Base-by-base conservation (phyloP, 2,329 filamentous ascomycete species). In the Fusarium liriodendri region DNA sequence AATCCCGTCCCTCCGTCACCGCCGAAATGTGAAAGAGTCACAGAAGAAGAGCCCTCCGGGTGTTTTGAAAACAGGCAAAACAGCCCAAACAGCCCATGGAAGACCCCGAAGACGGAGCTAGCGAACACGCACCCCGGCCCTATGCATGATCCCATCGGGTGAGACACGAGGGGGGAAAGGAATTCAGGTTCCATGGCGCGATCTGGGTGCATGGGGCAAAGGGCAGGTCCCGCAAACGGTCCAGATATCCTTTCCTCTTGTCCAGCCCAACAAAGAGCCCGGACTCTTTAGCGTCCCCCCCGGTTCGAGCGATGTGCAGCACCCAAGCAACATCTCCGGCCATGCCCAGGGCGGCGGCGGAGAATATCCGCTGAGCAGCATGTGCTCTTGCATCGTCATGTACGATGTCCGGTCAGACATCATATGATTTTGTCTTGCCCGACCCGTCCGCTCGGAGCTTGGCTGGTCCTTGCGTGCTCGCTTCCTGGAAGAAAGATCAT, bases 81-180 rank as follows among this genome's bases (percentile, higher is more conserved):
- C 71, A 71, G 62, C 66, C 58, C 71, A 59, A 45, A 73, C 71
- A 71, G 62, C 66, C 58, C 71, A 73, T 71, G 47, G 47, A 25
- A 42, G 62, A 52, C 65, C 66, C 47, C 54, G 66, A 62, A 62
- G 59, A 37, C 59, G 59, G 59, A 60, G 38, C 71, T 71, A 71
- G 71, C 38, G 55, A 69, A 72, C 27, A 3, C 29, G 20, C 32
- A 38, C 55, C 58, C 22, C 22, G 47, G 35, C 58, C 58, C 58
- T 61, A 42, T 33, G 59, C 40, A 62, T 62, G 59, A 62, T 45
- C 59, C 59, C 59, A 62, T 62, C 35, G 29, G 25, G 62, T 67
- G 58, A 57, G 37, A 64, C 52, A 58, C n/a, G 37, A 68, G 62
- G 64, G 57, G 38, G 54, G 38, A 57, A 66, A 60, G 25, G 22